Base-by-base conservation (phyloP, 2,329 filamentous ascomycete genomes). In the Beauveria varroae region DNA sequence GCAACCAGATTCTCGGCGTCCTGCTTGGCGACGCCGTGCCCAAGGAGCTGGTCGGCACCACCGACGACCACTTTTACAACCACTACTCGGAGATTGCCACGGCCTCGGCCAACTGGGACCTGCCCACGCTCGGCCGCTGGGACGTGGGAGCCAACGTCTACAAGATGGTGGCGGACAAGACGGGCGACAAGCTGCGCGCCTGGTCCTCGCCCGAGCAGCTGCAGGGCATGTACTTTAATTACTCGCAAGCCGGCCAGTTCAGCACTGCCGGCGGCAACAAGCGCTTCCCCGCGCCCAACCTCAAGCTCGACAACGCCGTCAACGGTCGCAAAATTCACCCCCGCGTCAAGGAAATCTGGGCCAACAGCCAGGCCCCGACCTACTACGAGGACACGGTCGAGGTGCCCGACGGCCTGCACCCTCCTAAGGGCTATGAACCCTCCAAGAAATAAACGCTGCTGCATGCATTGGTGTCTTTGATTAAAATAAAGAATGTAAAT, bases 1-100 rank as follows among this genome's bases (percentile, higher is more conserved):
- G 83, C 67, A 95, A 95, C 80, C 79, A 80, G 46, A 81, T 95
- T 57, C 82, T 90, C 63, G 83, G 78, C 64, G 80, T 95, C 65
- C 81, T 95, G 0, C 76, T 95, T 3, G 91, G 90, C 18, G 89
- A 89, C 62, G 87, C 86, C n/a, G 74, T 96, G 2, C 88, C 89
- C 12, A 57, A 77, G 5, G 57, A 81, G n/a, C 80, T 89, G 1
- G 75, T 85, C 47, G 88, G 88, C 61, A 91, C 88, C 26, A 84
- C 78, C 2, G 90, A 96, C 72, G 68, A 75, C 67, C 83, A 78
- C 69, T 93, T 84, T 73, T 90, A 90, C 77, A 86, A 86, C 72
- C 88, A 90, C 76, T 90, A 90, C 78, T 87, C 83, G 9, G 79
- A 83, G 66, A 80, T 90, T 64, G 75, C 87, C n/a, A 85, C 86